Percentiles rank a stretch among this genome's conserved stretches.
These are phyloP conservation scores for Hortiboletus flavorubellus DNA, from an alignment of 768 basidiomycete genomes.

Conservation along the genomic window DNA sequence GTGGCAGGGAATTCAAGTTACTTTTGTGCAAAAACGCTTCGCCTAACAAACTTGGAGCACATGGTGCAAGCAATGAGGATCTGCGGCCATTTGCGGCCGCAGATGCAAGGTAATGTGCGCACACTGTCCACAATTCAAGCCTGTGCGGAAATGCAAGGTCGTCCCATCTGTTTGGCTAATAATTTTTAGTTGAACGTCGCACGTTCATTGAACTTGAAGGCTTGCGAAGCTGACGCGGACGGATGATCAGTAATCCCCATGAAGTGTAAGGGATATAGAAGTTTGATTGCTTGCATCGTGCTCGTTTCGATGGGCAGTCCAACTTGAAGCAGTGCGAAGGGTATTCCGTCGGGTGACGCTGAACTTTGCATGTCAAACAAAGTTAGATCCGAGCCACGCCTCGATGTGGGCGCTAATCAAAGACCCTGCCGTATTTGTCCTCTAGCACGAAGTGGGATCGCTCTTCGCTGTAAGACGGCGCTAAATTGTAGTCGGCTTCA, in stretches of 20 bases:
- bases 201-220: neutral
- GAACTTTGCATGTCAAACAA: no score
- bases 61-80: neutral
- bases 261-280: neutral
- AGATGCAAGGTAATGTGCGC: neutral
- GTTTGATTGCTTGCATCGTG: neutral
- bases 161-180: neutral
- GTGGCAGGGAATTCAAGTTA: neutral
- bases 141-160: neutral
- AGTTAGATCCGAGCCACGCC: neutral
- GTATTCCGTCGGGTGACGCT: neutral
- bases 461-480: no score
- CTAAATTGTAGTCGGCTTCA: no score
- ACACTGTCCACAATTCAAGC: neutral
- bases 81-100: conserved; percentile 3
- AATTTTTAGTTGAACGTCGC: neutral
- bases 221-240: neutral
- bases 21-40: neutral
- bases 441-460: no score
- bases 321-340: neutral
- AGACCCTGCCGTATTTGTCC: no score
- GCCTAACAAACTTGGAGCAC: neutral
- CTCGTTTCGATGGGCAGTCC: neutral
- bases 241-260: neutral
- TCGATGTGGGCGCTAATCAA: no score